Base-by-base conservation (phyloP, 73 alveolate species). In the Breviolum minutum region DNA sequence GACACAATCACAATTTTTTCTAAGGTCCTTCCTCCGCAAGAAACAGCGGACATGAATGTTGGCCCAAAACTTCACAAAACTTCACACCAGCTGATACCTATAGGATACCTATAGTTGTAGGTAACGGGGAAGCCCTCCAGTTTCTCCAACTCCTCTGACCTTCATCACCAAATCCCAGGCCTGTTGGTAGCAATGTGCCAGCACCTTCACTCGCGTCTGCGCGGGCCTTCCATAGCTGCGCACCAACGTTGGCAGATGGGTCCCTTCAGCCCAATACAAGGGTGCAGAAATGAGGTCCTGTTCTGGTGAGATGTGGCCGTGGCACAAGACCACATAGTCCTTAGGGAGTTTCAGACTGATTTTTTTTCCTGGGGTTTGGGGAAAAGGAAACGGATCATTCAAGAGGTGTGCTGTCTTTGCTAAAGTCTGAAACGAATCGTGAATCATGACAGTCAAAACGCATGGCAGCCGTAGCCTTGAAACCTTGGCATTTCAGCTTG, bases 311-410 rank as follows among this genome's bases (percentile, higher is more conserved):
- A 83, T 2, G 61, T 62, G 92, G 61, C 92, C 92, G 61, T 83
- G 92, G 76, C 92, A 83, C 27, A 83, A 48, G 11, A 83, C 92
- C 92, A 83, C 76, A 20, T 83, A 83, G 76, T 83, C 92, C 92
- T 81, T 13, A 60, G 76, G 12, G 32, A 4, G 76, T 19, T 73
- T 16, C 82, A 54, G 82, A 40, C 0, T 40, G 54, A 0, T 40
- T 0, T 40, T 0, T 40, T 40, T 40, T 40, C 54, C 3, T 40
- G 54, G 54, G 54, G 54, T 40, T 40, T 40, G 54, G 54, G 54
- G 54, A 40, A 40, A 40, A 2, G 54, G 54, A 40, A 40, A 40
- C 3, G 54, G 54, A 40, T 40, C 5, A 3, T 40, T 40, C 54
- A 40, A 40, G 54, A 40, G 54, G 54, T 40, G 0, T 3, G 54